Evolutionary conservation across 305 asterid species (phyloP).

Genomic region (Fraxinus baroniana): DNA sequence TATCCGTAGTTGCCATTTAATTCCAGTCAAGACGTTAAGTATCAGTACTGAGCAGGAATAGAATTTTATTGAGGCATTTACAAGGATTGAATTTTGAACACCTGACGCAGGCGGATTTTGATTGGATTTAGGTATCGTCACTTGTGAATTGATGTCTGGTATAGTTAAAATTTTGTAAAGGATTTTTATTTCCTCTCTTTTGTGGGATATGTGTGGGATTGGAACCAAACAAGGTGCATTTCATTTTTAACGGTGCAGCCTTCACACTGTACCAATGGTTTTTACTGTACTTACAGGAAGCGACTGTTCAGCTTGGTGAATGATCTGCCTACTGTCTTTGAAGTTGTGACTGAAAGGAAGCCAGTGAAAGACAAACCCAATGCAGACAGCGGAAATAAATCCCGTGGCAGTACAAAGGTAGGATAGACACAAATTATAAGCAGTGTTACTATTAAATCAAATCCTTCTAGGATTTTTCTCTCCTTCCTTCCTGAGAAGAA

Average conservation of each 20-base stretch:
- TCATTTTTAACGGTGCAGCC: neutral
- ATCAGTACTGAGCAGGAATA: neutral
- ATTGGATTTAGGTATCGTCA: neutral
- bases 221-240: neutral
- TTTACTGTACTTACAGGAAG: conserved; percentile 51
- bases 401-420: conserved; percentile 70
- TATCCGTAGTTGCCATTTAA: neutral
- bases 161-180: neutral
- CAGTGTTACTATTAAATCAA: neutral
- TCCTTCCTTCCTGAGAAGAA: neutral
- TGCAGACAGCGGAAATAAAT: conserved; percentile 68
- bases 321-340: conserved; percentile 77
- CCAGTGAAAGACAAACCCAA: conserved; percentile 64
- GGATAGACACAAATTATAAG: neutral
- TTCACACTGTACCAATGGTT: conserved; percentile 6
- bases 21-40: neutral
- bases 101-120: neutral
- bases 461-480: neutral
- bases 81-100: neutral
- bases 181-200: neutral
- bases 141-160: neutral
- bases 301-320: conserved; percentile 83
- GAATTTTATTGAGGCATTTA: neutral
- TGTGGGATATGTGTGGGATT: neutral
- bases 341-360: conserved; percentile 70